These are phyloP conservation scores for Colletotrichum acutatum DNA, from an alignment of 2,329 filamentous ascomycete species.

Conservation along the genomic window DNA sequence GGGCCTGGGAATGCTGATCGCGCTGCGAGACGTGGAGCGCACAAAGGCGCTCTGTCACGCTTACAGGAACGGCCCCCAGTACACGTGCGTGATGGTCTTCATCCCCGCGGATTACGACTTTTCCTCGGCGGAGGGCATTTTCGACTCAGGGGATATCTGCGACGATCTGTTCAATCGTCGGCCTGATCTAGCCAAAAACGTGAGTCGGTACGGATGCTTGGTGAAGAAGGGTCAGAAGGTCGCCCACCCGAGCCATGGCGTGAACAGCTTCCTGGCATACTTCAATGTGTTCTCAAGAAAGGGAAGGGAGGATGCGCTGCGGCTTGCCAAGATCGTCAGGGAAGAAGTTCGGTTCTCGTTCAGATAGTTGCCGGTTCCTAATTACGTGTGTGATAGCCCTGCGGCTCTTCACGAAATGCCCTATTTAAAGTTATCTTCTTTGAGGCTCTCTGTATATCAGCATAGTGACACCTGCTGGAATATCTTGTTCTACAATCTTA, in stretches of 20 bases:
- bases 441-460: too few relatives aligned
- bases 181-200: not conserved
- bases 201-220: not conserved
- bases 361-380: not conserved
- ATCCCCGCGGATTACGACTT: not conserved
- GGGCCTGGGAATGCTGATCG: constrained; percentile 40
- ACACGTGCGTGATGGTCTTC: not conserved
- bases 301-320: not conserved
- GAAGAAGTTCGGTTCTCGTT: not conserved
- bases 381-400: too few relatives aligned
- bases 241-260: not conserved
- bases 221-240: not conserved
- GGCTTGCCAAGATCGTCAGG: not conserved
- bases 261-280: not conserved
- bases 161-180: not conserved
- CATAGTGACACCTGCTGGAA: too few relatives aligned
- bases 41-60: not conserved
- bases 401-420: too few relatives aligned
- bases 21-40: not conserved
- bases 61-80: not conserved
- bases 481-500: too few relatives aligned
- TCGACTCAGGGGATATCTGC: not conserved
- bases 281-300: not conserved
- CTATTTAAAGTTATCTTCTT: too few relatives aligned
- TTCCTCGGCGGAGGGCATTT: not conserved